Conservation (phyloP, 805 yeast species). For the Metschnikowia drakensbergensis region DNA sequence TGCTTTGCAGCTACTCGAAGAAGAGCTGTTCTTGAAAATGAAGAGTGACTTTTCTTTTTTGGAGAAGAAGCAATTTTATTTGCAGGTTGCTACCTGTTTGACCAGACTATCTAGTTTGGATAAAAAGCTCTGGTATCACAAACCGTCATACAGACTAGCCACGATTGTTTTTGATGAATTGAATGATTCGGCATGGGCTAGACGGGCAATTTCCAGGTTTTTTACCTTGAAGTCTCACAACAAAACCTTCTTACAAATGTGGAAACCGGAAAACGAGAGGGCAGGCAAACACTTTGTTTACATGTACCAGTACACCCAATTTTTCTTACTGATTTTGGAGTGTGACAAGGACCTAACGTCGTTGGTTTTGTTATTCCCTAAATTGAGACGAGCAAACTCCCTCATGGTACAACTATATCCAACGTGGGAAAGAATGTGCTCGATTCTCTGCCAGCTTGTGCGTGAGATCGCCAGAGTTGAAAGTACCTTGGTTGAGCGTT, state of each 20-base stretch:
- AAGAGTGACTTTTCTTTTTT: slow-evolving; percentile 8
- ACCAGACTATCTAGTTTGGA: slow-evolving; percentile 52
- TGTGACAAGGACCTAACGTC: slow-evolving; percentile 54
- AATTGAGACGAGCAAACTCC: slow-evolving; percentile 72
- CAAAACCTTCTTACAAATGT: slow-evolving; percentile 73
- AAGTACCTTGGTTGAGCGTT: slow-evolving; percentile 46
- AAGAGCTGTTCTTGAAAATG: slow-evolving; percentile 26
- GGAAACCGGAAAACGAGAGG: slow-evolving; percentile 90
- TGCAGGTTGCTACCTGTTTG: slow-evolving; percentile 43
- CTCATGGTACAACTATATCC: slow-evolving; percentile 64
- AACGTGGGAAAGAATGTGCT: slow-evolving; percentile 65
- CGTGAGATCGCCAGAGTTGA: slow-evolving; percentile 43
- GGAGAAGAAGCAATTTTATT: slow-evolving; percentile 29
- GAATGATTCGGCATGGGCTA: slow-evolving; percentile 51
- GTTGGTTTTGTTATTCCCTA: slow-evolving; percentile 59
- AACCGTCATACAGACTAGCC: slow-evolving; percentile 73
- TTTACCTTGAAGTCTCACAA: slow-evolving; percentile 63
- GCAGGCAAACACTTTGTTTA: slow-evolving; percentile 91
- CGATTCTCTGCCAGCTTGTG: slow-evolving; percentile 48
- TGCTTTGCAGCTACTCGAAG: slow-evolving; percentile 40
- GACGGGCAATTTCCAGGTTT: slow-evolving; percentile 57
- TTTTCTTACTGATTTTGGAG: slow-evolving; percentile 55
- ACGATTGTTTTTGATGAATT: slow-evolving; percentile 54
- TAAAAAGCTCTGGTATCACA: slow-evolving; percentile 89
- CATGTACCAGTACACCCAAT: slow-evolving; percentile 63